These are phyloP conservation scores for Fusarium burgessii DNA, from an alignment of 2,329 filamentous ascomycete genomes.

Conservation along the genomic window DNA sequence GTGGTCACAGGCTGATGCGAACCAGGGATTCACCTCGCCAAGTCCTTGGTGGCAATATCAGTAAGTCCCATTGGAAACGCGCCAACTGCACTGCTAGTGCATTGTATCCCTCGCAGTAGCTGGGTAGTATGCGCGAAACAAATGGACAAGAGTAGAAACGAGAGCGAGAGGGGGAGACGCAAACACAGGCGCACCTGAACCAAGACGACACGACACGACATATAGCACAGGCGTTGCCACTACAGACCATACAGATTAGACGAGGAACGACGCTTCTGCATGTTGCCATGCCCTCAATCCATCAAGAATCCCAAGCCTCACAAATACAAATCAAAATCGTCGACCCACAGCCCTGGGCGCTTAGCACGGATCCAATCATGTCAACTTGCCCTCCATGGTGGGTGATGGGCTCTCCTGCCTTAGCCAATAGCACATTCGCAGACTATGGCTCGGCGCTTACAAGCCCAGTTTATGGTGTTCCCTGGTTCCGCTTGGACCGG, in stretches of 20 bases:
- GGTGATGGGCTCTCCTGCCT: conserved; percentile 48
- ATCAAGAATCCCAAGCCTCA: conserved; percentile 35
- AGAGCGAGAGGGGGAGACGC: conserved; percentile 13
- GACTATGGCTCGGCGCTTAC: conserved; percentile 52
- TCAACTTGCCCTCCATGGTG: conserved; percentile 40
- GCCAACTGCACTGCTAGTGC: conserved; percentile 33
- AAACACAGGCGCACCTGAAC: conserved; percentile 20
- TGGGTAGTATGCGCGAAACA: conserved; percentile 36
- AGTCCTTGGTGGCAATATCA: conserved; percentile 9
- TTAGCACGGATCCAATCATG: conserved; percentile 53
- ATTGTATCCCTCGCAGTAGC: conserved; percentile 47
- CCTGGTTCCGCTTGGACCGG: conserved; percentile 38
- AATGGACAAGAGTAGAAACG: conserved; percentile 25
- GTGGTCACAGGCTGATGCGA: conserved; percentile 6
- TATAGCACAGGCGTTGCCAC: conserved; percentile 22
- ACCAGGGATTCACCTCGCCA: not conserved
- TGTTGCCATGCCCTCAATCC: conserved; percentile 25
- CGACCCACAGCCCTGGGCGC: conserved; percentile 49
- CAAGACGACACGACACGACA: conserved; percentile 22
- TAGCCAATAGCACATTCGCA: conserved; percentile 46
- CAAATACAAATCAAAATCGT: conserved; percentile 30
- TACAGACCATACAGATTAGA: not conserved
- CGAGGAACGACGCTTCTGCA: conserved; percentile 42
- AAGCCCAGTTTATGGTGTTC: conserved; percentile 27
- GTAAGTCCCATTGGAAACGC: conserved; percentile 21